Base-by-base conservation (phyloP, 495 filamentous ascomycete genomes). In the Lentithecium fluviatile region DNA sequence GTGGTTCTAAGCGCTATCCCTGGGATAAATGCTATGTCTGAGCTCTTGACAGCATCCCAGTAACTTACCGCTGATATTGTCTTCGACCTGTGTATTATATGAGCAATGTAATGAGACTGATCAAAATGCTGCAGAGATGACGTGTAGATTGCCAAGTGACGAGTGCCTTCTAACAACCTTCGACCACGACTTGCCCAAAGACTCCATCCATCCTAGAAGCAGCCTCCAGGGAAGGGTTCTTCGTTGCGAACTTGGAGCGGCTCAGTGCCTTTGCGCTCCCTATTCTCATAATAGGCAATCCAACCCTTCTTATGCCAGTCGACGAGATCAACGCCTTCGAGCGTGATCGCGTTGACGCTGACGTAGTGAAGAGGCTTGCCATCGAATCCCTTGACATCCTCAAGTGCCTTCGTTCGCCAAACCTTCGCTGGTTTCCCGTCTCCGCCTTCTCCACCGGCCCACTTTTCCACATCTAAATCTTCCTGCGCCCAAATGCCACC, bases 221-320 rank as follows among this genome's bases (percentile, higher is more conserved):
- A 43, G 13, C 40, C 40, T n/a, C 40, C 40, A 15, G 40, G 40
- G 15, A 6, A 43, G 6, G 40, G 40, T 6, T 43, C 40, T n/a
- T 43, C 19, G 15, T n/a, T 6, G 40, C 40, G 40, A 4, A n/a
- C 3, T 13, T 43, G 40, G 15, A 20, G 40, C 6, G 19, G 19
- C 40, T 43, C 40, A n/a, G 15, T 13, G 15, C 19, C 40, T 13
- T 43, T 43, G 3, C 40, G 32, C 5, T 52, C 29, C 17, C 23
- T 10, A 12, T 15, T 25, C 17, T 63, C 52, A 13, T 57, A 45
- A 25, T 68, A 68, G 43, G 26, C 49, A 4, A 68, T 15, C 60
- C 61, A 68, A 1, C 48, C 52, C 25, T 68, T 58, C 11, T 68
- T 56, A 51, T 60, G 47, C 65, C 65, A 68, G 32, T 64, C 52